Evolutionary conservation across 345 rosid species (phyloP).

Genomic region (Reutealis trisperma): DNA sequence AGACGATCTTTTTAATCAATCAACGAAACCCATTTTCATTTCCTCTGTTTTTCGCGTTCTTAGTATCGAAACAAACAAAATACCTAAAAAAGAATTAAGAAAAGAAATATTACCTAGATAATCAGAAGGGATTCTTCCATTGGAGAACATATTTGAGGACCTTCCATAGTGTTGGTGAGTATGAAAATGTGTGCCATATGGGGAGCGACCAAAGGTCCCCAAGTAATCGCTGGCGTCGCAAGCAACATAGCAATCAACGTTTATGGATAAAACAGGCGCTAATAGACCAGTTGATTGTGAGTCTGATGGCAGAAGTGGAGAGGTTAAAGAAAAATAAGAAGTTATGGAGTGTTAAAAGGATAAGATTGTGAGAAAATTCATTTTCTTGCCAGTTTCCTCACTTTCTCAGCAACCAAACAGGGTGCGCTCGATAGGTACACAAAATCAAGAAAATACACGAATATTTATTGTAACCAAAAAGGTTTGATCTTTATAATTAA

Average conservation of each 20-base stretch:
- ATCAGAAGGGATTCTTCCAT: conserved; percentile 93
- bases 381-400: background rate
- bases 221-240: conserved; percentile 82
- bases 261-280: conserved; percentile 69
- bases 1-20: background rate
- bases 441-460: background rate
- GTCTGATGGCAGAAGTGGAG: conserved; percentile 9
- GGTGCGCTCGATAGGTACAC: background rate
- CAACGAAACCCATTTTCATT: background rate
- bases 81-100: background rate
- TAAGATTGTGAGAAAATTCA: background rate
- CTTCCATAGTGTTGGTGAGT: conserved; percentile 80
- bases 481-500: background rate
- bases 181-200: conserved; percentile 90
- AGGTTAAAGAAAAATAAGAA: background rate
- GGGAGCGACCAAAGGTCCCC: conserved; percentile 85
- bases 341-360: background rate
- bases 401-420: conserved; percentile 14
- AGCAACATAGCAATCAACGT: conserved; percentile 86
- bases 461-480: background rate
- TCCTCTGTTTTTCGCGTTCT: background rate
- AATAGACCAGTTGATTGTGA: conserved; percentile 25
- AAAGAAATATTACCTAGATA: conserved; percentile 53
- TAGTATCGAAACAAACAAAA: background rate
- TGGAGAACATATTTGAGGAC: conserved; percentile 43